Evolutionary conservation across 2,329 filamentous ascomycete species (phyloP).

Genomic region (Aspergillus sclerotialis): DNA sequence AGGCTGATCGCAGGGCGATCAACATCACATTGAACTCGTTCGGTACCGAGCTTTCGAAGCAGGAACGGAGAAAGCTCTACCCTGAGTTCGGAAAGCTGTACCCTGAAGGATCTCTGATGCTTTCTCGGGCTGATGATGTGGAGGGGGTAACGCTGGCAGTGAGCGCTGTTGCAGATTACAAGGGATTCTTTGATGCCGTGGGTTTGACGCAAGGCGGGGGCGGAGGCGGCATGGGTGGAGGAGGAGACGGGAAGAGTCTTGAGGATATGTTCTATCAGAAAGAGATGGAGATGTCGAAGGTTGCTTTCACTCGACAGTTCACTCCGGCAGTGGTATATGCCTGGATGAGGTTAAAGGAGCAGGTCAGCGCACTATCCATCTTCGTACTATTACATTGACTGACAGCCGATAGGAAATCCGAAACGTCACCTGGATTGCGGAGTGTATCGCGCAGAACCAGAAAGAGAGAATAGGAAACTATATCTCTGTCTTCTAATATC

Average conservation of each 20-base stretch:
- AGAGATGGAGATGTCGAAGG: conserved; percentile 97
- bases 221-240: conserved; percentile 69
- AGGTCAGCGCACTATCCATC: conserved; percentile 54
- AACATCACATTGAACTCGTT: conserved; percentile 99
- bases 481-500: conserved; percentile 85
- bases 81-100: conserved; percentile 86
- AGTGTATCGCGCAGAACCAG: conserved; percentile 99
- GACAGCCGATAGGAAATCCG: conserved; percentile 71
- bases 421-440: conserved; percentile 98
- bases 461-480: conserved; percentile 99
- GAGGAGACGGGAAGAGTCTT: conserved; percentile 76
- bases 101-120: conserved; percentile 89
- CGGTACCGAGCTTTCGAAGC: conserved; percentile 89
- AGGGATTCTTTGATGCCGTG: conserved; percentile 91
- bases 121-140: conserved; percentile 88
- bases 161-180: conserved; percentile 89
- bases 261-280: conserved; percentile 99
- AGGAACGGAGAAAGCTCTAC: conserved; percentile 92
- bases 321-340: conserved; percentile 92
- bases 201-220: conserved; percentile 67
- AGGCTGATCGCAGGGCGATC: conserved; percentile 92
- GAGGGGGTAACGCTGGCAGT: conserved; percentile 91
- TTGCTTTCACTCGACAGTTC: conserved; percentile 92
- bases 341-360: conserved; percentile 95
- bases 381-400: conserved; percentile 16